Evolutionary conservation across 108 stramenopile genomes (phyloP).

Genomic region (Seminavis robusta): DNA sequence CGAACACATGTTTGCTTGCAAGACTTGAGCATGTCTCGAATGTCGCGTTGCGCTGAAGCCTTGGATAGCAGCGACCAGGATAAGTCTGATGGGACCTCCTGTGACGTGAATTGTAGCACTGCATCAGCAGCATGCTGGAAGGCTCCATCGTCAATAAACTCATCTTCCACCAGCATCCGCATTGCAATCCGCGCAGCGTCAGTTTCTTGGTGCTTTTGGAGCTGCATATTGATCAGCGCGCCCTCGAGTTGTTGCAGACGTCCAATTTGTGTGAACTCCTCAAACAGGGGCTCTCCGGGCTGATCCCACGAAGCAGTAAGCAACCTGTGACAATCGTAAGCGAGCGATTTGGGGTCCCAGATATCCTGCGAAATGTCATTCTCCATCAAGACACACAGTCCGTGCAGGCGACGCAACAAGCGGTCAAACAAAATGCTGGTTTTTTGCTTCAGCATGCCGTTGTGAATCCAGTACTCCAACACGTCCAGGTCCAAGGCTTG

Average conservation of each 20-base stretch:
- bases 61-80: no score
- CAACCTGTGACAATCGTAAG: constrained; percentile 32
- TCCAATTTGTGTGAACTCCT: constrained; percentile 30
- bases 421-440: constrained; percentile 38
- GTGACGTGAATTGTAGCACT: constrained; percentile 13
- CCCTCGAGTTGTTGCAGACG: constrained; percentile 54
- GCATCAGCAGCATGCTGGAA: constrained; percentile 24
- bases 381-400: constrained; percentile 26
- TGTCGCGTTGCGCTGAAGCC: no score
- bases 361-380: constrained; percentile 34
- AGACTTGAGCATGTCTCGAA: no score
- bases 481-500: constrained; percentile 36
- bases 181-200: constrained; percentile 44
- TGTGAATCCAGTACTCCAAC: constrained; percentile 34
- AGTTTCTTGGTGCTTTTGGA: constrained; percentile 13
- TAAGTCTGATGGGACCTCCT: no score
- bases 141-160: constrained; percentile 38
- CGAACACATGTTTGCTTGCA: no score
- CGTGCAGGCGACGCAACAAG: constrained; percentile 39
- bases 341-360: constrained; percentile 36
- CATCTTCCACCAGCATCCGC: constrained; percentile 63
- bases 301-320: constrained; percentile 36
- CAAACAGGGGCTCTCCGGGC: constrained; percentile 38
- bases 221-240: constrained; percentile 28
- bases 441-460: constrained; percentile 25